Evolutionary conservation across 2,329 filamentous ascomycete species (phyloP).

Genomic region (Botrytis elliptica): DNA sequence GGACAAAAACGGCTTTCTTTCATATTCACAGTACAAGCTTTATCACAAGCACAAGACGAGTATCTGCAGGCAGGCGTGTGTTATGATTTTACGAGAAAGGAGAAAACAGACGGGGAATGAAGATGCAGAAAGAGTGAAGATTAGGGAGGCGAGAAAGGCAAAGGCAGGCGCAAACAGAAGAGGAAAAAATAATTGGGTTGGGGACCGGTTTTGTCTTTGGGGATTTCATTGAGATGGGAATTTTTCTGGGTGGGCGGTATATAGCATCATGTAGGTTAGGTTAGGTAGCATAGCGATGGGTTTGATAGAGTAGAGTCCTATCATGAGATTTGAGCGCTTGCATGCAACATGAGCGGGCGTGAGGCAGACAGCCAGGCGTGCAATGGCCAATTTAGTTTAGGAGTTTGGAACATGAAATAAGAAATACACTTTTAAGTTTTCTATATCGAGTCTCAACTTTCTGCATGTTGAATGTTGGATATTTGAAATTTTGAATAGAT

Average conservation of each 20-base stretch:
- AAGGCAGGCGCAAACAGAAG: not conserved
- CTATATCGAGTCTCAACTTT: not conserved
- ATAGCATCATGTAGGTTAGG: not conserved
- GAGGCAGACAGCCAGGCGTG: not conserved
- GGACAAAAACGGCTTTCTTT: not conserved
- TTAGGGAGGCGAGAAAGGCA: not conserved
- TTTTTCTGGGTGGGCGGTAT: not conserved
- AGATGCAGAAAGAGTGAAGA: not conserved
- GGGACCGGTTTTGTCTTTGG: not conserved
- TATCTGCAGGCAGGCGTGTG: constrained; percentile 1
- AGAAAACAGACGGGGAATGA: not conserved
- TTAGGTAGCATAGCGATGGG: constrained; percentile 1
- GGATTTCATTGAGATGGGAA: not conserved
- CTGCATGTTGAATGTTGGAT: not conserved
- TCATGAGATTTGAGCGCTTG: not conserved
- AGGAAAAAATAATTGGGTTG: not conserved
- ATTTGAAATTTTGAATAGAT: not conserved
- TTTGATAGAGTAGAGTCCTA: constrained; percentile 2
- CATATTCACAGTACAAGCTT: not conserved
- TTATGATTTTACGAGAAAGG: constrained; percentile 1
- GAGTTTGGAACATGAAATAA: not conserved
- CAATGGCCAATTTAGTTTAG: not conserved
- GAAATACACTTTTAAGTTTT: not conserved
- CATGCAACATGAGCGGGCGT: not conserved
- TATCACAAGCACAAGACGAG: not conserved